Conservation (phyloP, 148 eudicot species). For the Fagopyrum tataricum region DNA sequence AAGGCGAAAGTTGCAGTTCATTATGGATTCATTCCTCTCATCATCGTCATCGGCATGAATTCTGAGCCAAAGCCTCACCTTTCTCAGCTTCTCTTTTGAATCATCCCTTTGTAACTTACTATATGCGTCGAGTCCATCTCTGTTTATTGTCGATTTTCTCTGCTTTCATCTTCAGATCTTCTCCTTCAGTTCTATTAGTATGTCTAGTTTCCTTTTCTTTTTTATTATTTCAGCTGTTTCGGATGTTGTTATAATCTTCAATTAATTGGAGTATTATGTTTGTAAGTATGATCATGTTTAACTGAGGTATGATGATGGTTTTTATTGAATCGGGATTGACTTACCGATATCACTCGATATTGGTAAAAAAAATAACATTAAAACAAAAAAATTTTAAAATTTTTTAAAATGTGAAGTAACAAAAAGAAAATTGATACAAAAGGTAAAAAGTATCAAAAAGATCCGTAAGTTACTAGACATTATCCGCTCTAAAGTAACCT, state of each 20-base stretch:
- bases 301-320: neutral
- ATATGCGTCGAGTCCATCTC: neutral
- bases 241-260: neutral
- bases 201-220: neutral
- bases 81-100: slow-evolving; percentile 11
- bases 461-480: too few species aligned
- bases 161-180: neutral
- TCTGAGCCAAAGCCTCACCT: slow-evolving; percentile 15
- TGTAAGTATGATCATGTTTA: neutral
- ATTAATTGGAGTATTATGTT: neutral
- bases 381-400: too few species aligned
- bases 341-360: too few species aligned
- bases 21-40: slow-evolving; percentile 14
- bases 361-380: too few species aligned
- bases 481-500: too few species aligned
- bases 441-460: too few species aligned
- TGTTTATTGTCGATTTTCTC: neutral
- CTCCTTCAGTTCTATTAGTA: neutral
- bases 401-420: too few species aligned
- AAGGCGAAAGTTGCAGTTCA: slow-evolving; percentile 12
- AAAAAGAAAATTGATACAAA: too few species aligned
- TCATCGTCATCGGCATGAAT: slow-evolving; percentile 13
- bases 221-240: neutral
- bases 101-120: neutral
- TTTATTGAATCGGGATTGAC: neutral